Evolutionary conservation across 1,284 basidiomycete genomes (phyloP).

Genomic region (Heterobasidion parviporum): DNA sequence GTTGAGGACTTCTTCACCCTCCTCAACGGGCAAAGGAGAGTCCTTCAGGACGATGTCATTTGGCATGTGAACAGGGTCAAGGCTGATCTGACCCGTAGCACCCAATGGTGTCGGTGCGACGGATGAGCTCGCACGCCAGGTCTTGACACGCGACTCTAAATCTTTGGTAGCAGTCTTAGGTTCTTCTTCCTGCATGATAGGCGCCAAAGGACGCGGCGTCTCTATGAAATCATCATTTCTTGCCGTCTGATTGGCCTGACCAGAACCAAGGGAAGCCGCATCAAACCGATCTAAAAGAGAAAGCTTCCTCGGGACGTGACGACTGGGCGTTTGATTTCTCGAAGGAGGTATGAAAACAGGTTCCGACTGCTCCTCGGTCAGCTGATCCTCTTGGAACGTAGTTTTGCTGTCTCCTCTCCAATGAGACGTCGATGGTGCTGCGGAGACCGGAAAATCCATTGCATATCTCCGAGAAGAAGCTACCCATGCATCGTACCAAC

Average conservation of each 20-base stretch:
- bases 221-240: constrained; percentile 14
- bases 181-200: constrained; percentile 55
- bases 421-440: constrained; percentile 35
- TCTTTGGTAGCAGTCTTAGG: constrained; percentile 40
- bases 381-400: constrained; percentile 35
- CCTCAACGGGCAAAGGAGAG: constrained; percentile 13
- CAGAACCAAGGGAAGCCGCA: constrained; percentile 26
- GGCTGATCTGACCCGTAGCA: constrained; percentile 41
- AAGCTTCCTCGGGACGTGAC: constrained; percentile 56
- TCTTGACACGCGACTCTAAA: constrained; percentile 48
- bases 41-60: constrained; percentile 34
- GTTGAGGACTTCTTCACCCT: constrained; percentile 33
- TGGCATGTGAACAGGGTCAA: constrained; percentile 47
- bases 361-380: constrained; percentile 29
- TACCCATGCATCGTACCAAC: constrained; percentile 69
- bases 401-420: constrained; percentile 47
- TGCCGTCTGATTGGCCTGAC: constrained; percentile 12
- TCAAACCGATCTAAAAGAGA: constrained; percentile 62
- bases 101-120: constrained; percentile 39
- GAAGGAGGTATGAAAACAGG: constrained; percentile 15
- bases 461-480: constrained; percentile 38
- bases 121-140: constrained; percentile 55
- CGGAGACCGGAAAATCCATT: constrained; percentile 33
- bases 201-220: constrained; percentile 33
- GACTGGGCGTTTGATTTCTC: constrained; percentile 15